Percentiles rank a stretch among this genome's conserved stretches.
phyloP scores from a whole-genome alignment of 352 stramenopile genomes.

The Peronosclerospora sorghi region DNA sequence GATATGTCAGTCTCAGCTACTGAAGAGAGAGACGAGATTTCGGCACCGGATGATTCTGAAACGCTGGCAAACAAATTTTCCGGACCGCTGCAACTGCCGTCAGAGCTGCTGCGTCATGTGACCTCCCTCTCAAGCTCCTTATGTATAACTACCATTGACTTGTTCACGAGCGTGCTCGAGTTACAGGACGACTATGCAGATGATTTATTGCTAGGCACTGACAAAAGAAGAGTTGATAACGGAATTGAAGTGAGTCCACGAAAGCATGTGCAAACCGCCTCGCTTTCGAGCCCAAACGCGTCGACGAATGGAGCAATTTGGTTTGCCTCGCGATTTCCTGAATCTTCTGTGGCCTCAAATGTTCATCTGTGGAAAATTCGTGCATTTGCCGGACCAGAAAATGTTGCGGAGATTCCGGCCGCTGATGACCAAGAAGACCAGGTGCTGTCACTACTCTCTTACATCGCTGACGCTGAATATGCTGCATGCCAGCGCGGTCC shows the following conservation, averaged over 20 bases:
- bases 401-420: slow-evolving; percentile 49
- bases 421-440: slow-evolving; percentile 56
- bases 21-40: slow-evolving; percentile 2
- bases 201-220: slow-evolving; percentile 27
- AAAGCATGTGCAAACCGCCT: slow-evolving; percentile 6
- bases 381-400: slow-evolving; percentile 36
- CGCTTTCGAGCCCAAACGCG: slow-evolving; percentile 7
- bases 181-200: slow-evolving; percentile 59
- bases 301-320: slow-evolving; percentile 45
- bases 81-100: slow-evolving; percentile 38
- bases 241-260: slow-evolving; percentile 9
- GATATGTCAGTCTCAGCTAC: slow-evolving; percentile 1
- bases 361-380: slow-evolving; percentile 75
- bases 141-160: slow-evolving; percentile 73
- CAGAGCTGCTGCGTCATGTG: slow-evolving; percentile 66
- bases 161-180: slow-evolving; percentile 66
- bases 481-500: slow-evolving; percentile 49
- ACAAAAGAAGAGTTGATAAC: slow-evolving; percentile 6
- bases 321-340: slow-evolving; percentile 72
- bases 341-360: slow-evolving; percentile 64
- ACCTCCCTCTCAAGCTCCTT: slow-evolving; percentile 69
- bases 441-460: slow-evolving; percentile 71
- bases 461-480: slow-evolving; percentile 79
- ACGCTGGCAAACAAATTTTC: slow-evolving; percentile 4
- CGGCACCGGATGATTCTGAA: slow-evolving; percentile 3